Conservation (phyloP, 805 yeast genomes). For the Kazachstania viticola region DNA sequence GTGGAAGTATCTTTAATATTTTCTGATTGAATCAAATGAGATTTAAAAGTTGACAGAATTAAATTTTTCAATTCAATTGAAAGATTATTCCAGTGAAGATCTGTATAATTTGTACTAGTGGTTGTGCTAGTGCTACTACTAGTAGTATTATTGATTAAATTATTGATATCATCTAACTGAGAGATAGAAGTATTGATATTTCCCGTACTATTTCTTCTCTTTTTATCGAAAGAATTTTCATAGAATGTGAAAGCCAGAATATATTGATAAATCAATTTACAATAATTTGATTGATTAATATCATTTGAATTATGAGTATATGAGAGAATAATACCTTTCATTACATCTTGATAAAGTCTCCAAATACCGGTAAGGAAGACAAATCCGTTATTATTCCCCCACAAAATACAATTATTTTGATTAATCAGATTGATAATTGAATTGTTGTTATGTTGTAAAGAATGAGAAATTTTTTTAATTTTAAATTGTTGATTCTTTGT, state of each 20-base stretch:
- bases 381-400: conserved; percentile 79
- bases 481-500: conserved; percentile 26
- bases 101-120: conserved; percentile 15
- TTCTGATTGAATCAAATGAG: conserved; percentile 5
- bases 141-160: neutral
- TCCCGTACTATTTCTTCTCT: neutral
- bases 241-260: conserved; percentile 14
- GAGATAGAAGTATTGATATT: neutral
- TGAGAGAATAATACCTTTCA: conserved; percentile 16
- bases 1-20: conserved; percentile 1
- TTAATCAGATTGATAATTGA: conserved; percentile 14
- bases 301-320: neutral
- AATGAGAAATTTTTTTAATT: conserved; percentile 17
- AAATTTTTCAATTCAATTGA: conserved; percentile 12
- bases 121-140: too few relatives aligned
- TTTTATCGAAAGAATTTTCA: conserved; percentile 5
- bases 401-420: conserved; percentile 58
- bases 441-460: conserved; percentile 1
- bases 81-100: conserved; percentile 24
- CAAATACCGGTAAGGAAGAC: conserved; percentile 84
- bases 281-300: conserved; percentile 1
- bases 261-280: conserved; percentile 12
- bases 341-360: conserved; percentile 39
- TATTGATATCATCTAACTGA: conserved; percentile 1
- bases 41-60: conserved; percentile 9